Percentiles rank a stretch among this genome's conserved stretches.
Conservation (phyloP, 768 basidiomycete species). For the Suillus sp. region DNA sequence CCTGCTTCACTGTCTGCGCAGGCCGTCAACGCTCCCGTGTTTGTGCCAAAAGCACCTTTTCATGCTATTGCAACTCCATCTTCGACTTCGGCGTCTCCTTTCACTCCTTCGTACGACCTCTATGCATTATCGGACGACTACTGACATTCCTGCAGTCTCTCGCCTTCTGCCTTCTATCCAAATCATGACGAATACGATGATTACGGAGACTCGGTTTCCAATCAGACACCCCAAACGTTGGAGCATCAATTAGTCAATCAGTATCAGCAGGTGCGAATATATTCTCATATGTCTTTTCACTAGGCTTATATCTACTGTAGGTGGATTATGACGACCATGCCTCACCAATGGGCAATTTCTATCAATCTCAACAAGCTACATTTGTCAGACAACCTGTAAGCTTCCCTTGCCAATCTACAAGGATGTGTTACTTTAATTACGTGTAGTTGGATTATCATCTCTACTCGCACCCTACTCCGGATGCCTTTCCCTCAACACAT, state of each 20-base stretch:
- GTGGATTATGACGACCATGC: constrained; percentile 34
- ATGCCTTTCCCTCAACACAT: constrained; percentile 60
- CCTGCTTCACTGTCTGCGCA: constrained; percentile 52
- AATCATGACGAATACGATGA: constrained; percentile 43
- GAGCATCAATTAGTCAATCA: constrained; percentile 27
- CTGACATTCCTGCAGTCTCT: constrained; percentile 24
- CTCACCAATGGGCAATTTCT: constrained; percentile 38
- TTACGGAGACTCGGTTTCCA: constrained; percentile 25
- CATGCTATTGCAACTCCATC: constrained; percentile 44
- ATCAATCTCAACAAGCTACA: constrained; percentile 41
- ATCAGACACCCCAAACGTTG: constrained; percentile 15
- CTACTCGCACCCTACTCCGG: constrained; percentile 73
- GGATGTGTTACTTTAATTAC: constrained; percentile 2
- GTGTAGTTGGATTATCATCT: constrained; percentile 88
- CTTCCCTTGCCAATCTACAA: constrained; percentile 11
- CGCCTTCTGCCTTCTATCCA: constrained; percentile 32
- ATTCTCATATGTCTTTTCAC: constrained; percentile 25
- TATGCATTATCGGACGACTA: constrained; percentile 2
- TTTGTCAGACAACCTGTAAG: constrained; percentile 73
- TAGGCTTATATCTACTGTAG: constrained; percentile 20
- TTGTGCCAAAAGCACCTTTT: constrained; percentile 72
- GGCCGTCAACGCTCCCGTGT: constrained; percentile 82
- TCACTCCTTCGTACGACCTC: constrained; percentile 31
- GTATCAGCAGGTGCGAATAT: constrained; percentile 23
- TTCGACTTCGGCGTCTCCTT: constrained; percentile 31